phyloP scores from a whole-genome alignment of 1,284 basidiomycete species.

The Kalmanozyma brasiliensis region DNA sequence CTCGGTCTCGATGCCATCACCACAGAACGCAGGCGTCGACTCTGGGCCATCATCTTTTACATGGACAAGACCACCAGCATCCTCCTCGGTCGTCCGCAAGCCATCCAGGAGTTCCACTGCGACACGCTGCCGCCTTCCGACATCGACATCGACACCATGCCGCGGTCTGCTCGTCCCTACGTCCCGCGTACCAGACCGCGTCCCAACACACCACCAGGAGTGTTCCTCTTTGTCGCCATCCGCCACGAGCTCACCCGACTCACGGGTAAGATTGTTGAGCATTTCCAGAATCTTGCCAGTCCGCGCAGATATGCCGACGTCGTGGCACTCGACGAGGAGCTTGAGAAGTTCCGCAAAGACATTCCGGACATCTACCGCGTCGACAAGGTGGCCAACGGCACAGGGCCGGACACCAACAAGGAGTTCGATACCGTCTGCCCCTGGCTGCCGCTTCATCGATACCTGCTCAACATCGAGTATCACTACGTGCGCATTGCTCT shows the following conservation, averaged over 20 bases:
- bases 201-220: constrained; percentile 75
- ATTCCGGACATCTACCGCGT: constrained; percentile 81
- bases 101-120: constrained; percentile 78
- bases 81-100: constrained; percentile 82
- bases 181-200: constrained; percentile 46
- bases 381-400: constrained; percentile 74
- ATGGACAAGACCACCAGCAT: constrained; percentile 92
- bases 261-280: constrained; percentile 91
- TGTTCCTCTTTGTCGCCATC: constrained; percentile 87
- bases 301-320: constrained; percentile 85
- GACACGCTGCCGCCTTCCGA: constrained; percentile 85
- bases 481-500: constrained; percentile 63
- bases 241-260: constrained; percentile 83
- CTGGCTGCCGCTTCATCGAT: constrained; percentile 60
- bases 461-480: constrained; percentile 63
- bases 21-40: constrained; percentile 86
- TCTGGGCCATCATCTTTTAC: constrained; percentile 94
- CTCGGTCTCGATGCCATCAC: constrained; percentile 73
- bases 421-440: constrained; percentile 57
- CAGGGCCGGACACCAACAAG: constrained; percentile 45
- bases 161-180: constrained; percentile 58
- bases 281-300: constrained; percentile 87
- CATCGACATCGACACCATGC: constrained; percentile 74
- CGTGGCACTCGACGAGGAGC: constrained; percentile 82
- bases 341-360: constrained; percentile 83